phyloP scores from a whole-genome alignment of 2,329 filamentous ascomycete genomes.

The Metarhizium robertsii region DNA sequence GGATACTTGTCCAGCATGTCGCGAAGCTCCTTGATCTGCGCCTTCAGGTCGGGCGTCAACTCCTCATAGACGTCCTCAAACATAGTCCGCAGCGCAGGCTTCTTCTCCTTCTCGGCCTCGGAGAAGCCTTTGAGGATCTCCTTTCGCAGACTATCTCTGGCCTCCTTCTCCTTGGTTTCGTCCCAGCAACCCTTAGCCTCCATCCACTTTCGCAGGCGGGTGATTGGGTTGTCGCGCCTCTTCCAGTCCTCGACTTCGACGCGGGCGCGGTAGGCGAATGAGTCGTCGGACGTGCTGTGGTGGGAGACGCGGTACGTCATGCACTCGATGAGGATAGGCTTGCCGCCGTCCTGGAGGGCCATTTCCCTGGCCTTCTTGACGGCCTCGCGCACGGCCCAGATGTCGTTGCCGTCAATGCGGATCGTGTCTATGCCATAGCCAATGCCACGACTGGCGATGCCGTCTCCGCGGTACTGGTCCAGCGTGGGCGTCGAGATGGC shows the following conservation, averaged over 20 bases:
- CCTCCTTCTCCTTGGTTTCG: slow-evolving; percentile 68
- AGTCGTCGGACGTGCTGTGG: slow-evolving; percentile 94
- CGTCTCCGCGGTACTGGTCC: slow-evolving; percentile 86
- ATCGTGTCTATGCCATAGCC: slow-evolving; percentile 94
- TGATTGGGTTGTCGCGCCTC: slow-evolving; percentile 79
- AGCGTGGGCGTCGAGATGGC: slow-evolving; percentile 83
- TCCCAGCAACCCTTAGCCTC: slow-evolving; percentile 78
- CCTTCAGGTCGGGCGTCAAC: slow-evolving; percentile 66
- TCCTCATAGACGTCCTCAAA: slow-evolving; percentile 90
- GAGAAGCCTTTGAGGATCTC: slow-evolving; percentile 78
- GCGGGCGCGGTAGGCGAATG: slow-evolving; percentile 86
- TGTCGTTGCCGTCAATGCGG: slow-evolving; percentile 87
- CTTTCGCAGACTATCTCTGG: slow-evolving; percentile 56
- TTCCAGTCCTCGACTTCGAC: slow-evolving; percentile 97
- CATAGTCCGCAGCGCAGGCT: slow-evolving; percentile 59
- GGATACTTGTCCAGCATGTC: slow-evolving; percentile 79
- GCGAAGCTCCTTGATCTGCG: slow-evolving; percentile 63
- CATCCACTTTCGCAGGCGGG: slow-evolving; percentile 80
- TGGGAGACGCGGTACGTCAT: slow-evolving; percentile 98
- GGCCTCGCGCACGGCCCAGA: slow-evolving; percentile 77
- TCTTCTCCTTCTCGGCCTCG: slow-evolving; percentile 73
- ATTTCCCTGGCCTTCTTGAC: slow-evolving; percentile 68
- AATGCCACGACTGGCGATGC: slow-evolving; percentile 76
- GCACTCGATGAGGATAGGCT: slow-evolving; percentile 80
- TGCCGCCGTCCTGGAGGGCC: slow-evolving; percentile 71